Evolutionary conservation across 139 green algal genomes (phyloP), one percentile per base, ranked within the genome.

Genomic region (Chlorella sorokiniana): DNA sequence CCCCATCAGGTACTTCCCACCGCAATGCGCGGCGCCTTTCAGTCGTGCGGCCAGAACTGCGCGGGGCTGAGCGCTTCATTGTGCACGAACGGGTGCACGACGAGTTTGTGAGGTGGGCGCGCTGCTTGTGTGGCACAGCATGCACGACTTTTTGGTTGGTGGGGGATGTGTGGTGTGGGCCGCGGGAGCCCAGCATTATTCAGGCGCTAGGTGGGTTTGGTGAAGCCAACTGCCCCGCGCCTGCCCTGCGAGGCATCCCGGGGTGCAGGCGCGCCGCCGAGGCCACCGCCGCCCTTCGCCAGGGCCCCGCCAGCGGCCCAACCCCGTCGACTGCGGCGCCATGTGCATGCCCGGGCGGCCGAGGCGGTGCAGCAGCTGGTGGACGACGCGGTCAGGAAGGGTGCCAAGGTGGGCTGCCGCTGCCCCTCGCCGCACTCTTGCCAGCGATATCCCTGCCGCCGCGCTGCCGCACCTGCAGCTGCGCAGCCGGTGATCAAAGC

Each of bases 31-130:
- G 95, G 94, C 18, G 91, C 92, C 4, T 99, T 97, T 88, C 94
- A 98, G 83, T 93, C 91, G 74, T 96, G 93, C 86, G 96, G 96
- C 31, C 95, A 98, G 89, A 99, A 99, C 91, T 99, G 96, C 81
- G 93, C 94, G 4, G 96, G 35, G 95, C 95, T 16, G 96, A 99
- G 87, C 92, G 96, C 45, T 98, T 99, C 84, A 93, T 98, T 64
- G 93, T 99, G 40, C 95, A 98, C 14, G 86, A 94, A 35, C 72
- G 86, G 42, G 94, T 96, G 72, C 63, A 87, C 51, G 73, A 86
- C 23, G 44, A 73, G 59, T 91, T 93, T 77, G 83, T 92, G 41
- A 73, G 82, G 27, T 69, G 48, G 56, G 27, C 63, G 67, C 23
- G 61, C 11, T 65, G 59, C 7, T 10, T 65, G 59, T 65, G 59